These are phyloP conservation scores for Pyrus hybrid DNA, from an alignment of 331 rosid species.

Conservation along the genomic window DNA sequence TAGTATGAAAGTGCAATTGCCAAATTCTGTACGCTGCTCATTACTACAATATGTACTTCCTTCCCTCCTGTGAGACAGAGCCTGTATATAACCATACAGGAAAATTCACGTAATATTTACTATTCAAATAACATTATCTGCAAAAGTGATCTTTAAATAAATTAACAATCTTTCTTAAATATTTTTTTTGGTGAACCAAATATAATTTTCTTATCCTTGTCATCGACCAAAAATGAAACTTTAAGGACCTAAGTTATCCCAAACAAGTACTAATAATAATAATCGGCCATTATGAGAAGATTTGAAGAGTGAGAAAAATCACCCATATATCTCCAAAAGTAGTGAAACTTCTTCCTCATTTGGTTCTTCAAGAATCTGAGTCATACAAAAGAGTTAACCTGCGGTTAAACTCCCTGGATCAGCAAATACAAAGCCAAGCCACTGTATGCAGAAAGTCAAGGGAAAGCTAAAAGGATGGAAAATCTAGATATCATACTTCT, in stretches of 20 bases:
- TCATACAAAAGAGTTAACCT: slow-evolving; percentile 87
- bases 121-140: background rate
- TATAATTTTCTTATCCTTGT: background rate
- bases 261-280: background rate
- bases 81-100: slow-evolving; percentile 45
- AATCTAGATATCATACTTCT: background rate
- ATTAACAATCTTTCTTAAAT: background rate
- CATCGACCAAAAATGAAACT: background rate
- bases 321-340: slow-evolving; percentile 86
- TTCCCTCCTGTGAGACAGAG: slow-evolving; percentile 82
- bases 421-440: slow-evolving; percentile 45
- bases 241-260: background rate
- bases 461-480: background rate
- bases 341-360: slow-evolving; percentile 75
- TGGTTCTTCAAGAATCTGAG: slow-evolving; percentile 93
- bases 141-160: background rate
- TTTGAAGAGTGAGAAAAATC: slow-evolving; percentile 13
- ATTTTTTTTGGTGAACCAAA: background rate
- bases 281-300: background rate
- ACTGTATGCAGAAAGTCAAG: background rate
- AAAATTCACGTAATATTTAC: background rate
- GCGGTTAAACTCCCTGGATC: slow-evolving; percentile 82
- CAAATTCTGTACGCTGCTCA: slow-evolving; percentile 49
- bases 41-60: slow-evolving; percentile 50
- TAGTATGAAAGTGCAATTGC: slow-evolving; percentile 55